Conservation (phyloP, 306 rosid species). For the Lathyrus tuberosus region DNA sequence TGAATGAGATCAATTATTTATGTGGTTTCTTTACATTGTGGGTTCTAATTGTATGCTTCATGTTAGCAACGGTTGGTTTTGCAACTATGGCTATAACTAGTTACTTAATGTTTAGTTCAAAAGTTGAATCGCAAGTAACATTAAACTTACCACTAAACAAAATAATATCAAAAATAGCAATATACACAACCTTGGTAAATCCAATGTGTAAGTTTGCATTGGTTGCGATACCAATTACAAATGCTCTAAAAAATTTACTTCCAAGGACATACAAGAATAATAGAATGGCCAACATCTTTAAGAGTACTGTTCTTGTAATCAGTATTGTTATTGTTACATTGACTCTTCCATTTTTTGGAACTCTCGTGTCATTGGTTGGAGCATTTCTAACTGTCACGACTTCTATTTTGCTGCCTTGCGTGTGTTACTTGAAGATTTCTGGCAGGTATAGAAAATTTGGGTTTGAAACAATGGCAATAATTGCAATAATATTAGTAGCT, state of each 20-base stretch:
- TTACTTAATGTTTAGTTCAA: no score
- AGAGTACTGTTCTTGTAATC: conserved; percentile 46
- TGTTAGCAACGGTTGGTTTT: no score
- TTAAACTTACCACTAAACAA: no score
- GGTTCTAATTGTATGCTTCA: no score
- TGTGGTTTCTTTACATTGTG: no score
- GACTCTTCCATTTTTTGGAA: conserved; percentile 19
- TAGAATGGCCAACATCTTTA: conserved; percentile 22
- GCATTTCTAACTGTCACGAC: conserved; percentile 62
- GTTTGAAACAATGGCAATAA: conserved; percentile 35
- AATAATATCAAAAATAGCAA: no score
- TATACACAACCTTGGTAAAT: no score
- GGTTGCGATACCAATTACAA: conserved; percentile 64
- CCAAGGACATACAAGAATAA: conserved; percentile 13
- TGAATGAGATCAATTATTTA: no score
- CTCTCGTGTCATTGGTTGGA: conserved; percentile 66
- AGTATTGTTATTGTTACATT: conserved; percentile 57
- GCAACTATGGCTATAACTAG: no score
- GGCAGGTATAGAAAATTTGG: conserved; percentile 44
- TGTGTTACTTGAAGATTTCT: conserved; percentile 71
- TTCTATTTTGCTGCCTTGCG: conserved; percentile 64
- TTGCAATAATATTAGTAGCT: conserved; percentile 44
- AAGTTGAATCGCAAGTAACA: no score
- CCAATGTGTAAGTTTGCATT: conserved; percentile 28
- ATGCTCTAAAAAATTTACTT: conserved; percentile 51